A percentile compares a stretch with the other conserved stretches of the same genome.
These are phyloP conservation scores for Podila clonocystis DNA, from an alignment of 192 early-diverging fungal species.

Conservation along the genomic window DNA sequence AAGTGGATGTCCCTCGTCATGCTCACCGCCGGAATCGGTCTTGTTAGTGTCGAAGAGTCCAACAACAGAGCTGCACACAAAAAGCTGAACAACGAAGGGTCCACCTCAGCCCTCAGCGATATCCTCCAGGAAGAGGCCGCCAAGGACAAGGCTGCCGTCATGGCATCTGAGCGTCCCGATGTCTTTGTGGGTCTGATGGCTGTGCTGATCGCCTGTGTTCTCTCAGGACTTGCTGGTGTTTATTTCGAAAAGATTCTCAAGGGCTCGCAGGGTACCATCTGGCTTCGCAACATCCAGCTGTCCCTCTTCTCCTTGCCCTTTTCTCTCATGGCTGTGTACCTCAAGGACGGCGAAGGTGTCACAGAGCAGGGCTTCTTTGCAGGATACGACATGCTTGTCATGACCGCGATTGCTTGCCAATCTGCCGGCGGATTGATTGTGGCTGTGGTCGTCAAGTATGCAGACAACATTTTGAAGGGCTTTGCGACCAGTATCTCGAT, in stretches of 20 bases:
- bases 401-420: conserved; percentile 85
- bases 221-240: conserved; percentile 96
- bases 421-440: conserved; percentile 95
- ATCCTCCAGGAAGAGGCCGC: conserved; percentile 20
- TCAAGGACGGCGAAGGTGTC: conserved; percentile 79
- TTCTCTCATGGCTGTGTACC: conserved; percentile 79
- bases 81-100: not conserved
- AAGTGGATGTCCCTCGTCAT: conserved; percentile 89
- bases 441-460: conserved; percentile 96
- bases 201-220: conserved; percentile 84
- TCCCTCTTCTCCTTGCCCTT: conserved; percentile 88
- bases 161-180: conserved; percentile 49
- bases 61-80: conserved; percentile 28
- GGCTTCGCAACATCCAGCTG: conserved; percentile 94
- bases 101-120: conserved; percentile 17
- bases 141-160: conserved; percentile 8
- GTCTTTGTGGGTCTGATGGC: conserved; percentile 80
- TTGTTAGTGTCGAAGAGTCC: conserved; percentile 80
- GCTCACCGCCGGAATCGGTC: conserved; percentile 87
- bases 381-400: conserved; percentile 87
- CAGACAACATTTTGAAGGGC: conserved; percentile 99
- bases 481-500: conserved; percentile 98
- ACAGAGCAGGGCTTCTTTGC: conserved; percentile 88
- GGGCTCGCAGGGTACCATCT: conserved; percentile 78
- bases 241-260: conserved; percentile 99